Evolutionary conservation across 2,329 filamentous ascomycete species (phyloP).

Genomic region (Colletotrichum falcatum): DNA sequence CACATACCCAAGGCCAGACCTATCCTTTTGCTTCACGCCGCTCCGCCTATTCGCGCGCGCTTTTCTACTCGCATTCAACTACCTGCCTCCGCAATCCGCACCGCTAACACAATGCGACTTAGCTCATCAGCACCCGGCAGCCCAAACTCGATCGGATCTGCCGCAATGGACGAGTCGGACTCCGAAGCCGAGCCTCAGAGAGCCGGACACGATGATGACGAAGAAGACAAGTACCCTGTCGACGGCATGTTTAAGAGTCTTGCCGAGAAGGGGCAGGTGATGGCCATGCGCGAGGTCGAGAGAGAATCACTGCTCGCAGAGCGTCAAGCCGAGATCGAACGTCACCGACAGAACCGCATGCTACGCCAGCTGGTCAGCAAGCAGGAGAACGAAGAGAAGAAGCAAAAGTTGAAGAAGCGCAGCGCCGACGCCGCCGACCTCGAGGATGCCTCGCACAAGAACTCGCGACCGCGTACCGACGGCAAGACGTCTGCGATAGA

Average conservation of each 20-base stretch:
- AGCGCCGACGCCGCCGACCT: constrained; percentile 84
- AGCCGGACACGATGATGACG: constrained; percentile 61
- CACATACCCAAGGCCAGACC: background rate
- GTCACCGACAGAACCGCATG: constrained; percentile 83
- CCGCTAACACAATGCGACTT: constrained; percentile 34
- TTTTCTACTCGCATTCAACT: background rate
- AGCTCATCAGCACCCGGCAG: constrained; percentile 79
- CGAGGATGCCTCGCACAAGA: constrained; percentile 82
- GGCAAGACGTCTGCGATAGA: constrained; percentile 81
- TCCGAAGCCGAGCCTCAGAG: constrained; percentile 65
- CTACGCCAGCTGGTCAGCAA: constrained; percentile 81
- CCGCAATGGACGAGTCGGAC: constrained; percentile 90
- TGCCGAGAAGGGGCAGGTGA: constrained; percentile 81
- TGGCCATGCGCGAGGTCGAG: constrained; percentile 89
- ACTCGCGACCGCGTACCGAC: constrained; percentile 77
- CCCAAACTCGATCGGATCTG: constrained; percentile 81
- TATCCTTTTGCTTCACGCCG: background rate
- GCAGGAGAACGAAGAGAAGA: constrained; percentile 72
- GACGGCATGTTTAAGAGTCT: constrained; percentile 86
- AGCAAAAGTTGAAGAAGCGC: constrained; percentile 75
- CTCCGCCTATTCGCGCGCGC: background rate
- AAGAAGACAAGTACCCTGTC: constrained; percentile 80
- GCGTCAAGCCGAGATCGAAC: constrained; percentile 84
- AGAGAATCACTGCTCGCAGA: constrained; percentile 92
- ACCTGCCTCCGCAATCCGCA: background rate